phyloP scores from a whole-genome alignment of 768 basidiomycete species.

The Naganishia vishniacii region DNA sequence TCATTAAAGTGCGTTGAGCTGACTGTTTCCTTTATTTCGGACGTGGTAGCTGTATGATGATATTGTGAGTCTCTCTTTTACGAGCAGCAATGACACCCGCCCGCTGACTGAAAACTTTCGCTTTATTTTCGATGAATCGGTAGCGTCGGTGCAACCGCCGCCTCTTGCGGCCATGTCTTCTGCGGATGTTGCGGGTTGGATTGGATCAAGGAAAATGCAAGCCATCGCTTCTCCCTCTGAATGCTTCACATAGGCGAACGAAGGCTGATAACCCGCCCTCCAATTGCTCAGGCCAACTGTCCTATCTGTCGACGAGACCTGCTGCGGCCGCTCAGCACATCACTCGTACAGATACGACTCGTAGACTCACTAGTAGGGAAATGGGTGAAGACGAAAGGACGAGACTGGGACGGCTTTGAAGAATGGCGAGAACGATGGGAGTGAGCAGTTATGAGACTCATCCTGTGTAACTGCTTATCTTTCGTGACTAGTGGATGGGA shows the following conservation, averaged over 20 bases:
- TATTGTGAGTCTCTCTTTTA: conserved; percentile 11
- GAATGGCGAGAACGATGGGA: conserved; percentile 18
- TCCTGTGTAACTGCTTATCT: background rate
- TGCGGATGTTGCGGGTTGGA: conserved; percentile 17
- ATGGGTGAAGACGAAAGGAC: conserved; percentile 15
- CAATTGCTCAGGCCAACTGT: conserved; percentile 24
- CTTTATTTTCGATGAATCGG: too few relatives aligned
- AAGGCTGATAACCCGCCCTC: too few relatives aligned
- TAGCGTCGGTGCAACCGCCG: conserved; percentile 23
- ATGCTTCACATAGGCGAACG: too few relatives aligned
- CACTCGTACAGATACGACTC: conserved; percentile 13
- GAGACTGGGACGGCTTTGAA: conserved; percentile 3
- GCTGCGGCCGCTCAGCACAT: background rate
- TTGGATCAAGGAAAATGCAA: conserved; percentile 14
- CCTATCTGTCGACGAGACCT: conserved; percentile 19
- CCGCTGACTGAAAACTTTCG: too few relatives aligned
- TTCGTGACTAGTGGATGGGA: conserved; percentile 2
- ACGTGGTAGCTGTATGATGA: conserved; percentile 22
- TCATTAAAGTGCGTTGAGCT: too few relatives aligned
- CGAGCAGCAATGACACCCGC: too few relatives aligned
- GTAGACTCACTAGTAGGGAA: conserved; percentile 19
- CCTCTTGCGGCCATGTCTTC: conserved; percentile 22
- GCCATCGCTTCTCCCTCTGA: background rate
- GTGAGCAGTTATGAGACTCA: conserved; percentile 1
- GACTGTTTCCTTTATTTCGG: background rate